These are phyloP conservation scores for Colletotrichum eremochloae DNA, from an alignment of 2,329 filamentous ascomycete genomes.

Conservation along the genomic window DNA sequence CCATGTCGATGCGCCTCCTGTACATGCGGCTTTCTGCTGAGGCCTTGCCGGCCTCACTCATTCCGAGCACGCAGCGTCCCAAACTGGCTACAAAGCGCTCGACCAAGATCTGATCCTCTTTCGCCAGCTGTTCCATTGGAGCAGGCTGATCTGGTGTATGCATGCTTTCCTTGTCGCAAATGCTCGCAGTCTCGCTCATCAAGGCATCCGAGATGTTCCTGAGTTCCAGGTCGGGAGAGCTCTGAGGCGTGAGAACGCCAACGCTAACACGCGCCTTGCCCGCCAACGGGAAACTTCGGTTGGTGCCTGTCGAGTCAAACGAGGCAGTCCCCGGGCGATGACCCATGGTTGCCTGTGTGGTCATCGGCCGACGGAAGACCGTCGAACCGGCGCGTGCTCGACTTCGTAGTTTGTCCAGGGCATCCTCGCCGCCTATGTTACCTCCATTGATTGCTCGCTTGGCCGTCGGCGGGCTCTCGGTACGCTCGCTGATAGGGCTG, in stretches of 20 bases:
- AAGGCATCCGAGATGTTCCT: slow-evolving; percentile 62
- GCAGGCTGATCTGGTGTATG: slow-evolving; percentile 50
- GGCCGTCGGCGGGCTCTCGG: slow-evolving; percentile 39
- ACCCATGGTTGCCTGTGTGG: slow-evolving; percentile 54
- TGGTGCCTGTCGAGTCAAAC: slow-evolving; percentile 70
- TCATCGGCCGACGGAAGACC: slow-evolving; percentile 57
- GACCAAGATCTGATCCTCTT: slow-evolving; percentile 71
- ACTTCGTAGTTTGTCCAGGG: slow-evolving; percentile 42
- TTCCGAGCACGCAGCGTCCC: slow-evolving; percentile 70
- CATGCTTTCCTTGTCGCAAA: slow-evolving; percentile 53
- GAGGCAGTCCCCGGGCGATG: slow-evolving; percentile 71
- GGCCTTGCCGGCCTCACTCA: slow-evolving; percentile 67
- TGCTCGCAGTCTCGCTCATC: slow-evolving; percentile 62
- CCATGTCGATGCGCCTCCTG: slow-evolving; percentile 80
- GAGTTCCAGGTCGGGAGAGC: slow-evolving; percentile 64
- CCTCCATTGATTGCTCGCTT: slow-evolving; percentile 44
- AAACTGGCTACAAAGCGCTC: slow-evolving; percentile 71
- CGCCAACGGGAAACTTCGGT: slow-evolving; percentile 73
- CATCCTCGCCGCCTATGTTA: slow-evolving; percentile 47
- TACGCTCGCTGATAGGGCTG: slow-evolving; percentile 39
- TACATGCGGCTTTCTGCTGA: slow-evolving; percentile 73
- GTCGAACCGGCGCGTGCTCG: slow-evolving; percentile 50
- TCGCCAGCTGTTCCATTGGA: slow-evolving; percentile 62
- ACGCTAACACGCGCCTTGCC: slow-evolving; percentile 63
- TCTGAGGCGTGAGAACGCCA: slow-evolving; percentile 60